Percentiles rank a stretch among this genome's conserved stretches.
Conservation (phyloP, 805 yeast species). For the Hanseniaspora meyeri region DNA sequence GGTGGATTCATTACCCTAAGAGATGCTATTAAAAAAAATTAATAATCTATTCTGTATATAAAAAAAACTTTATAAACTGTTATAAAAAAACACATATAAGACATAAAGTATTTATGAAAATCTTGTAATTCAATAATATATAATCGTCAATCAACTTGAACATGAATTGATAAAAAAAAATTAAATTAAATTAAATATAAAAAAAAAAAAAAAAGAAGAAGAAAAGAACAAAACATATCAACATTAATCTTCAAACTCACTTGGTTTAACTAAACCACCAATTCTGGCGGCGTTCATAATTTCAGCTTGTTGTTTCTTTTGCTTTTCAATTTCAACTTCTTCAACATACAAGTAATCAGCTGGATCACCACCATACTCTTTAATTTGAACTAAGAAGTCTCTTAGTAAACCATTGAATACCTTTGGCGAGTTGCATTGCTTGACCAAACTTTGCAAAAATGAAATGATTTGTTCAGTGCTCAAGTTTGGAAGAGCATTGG, state of each 20-base stretch:
- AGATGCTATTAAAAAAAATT: conserved; percentile 53
- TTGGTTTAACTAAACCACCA: conserved; percentile 89
- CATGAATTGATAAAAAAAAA: too few relatives aligned
- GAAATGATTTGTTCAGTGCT: conserved; percentile 69
- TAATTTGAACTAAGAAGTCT: conserved; percentile 92
- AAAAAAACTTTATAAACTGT: too few relatives aligned
- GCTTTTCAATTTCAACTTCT: conserved; percentile 72
- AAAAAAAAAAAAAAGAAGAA: background rate
- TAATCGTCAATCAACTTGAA: too few relatives aligned
- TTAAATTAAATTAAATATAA: background rate
- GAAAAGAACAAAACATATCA: background rate
- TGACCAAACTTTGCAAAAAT: conserved; percentile 65
- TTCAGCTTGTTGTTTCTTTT: conserved; percentile 57
- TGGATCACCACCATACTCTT: conserved; percentile 89
- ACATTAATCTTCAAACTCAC: conserved; percentile 54
- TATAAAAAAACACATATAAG: background rate
- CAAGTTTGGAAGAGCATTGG: conserved; percentile 85
- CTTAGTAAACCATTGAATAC: conserved; percentile 77
- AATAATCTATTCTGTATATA: conserved; percentile 7
- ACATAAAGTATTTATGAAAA: background rate
- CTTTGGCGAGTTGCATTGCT: conserved; percentile 56
- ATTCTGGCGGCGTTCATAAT: conserved; percentile 48
- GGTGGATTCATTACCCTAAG: conserved; percentile 61
- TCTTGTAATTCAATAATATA: background rate
- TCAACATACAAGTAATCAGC: conserved; percentile 91